phyloP scores from a whole-genome alignment of 78 protist species.

The Dictyostelium intermedium region DNA sequence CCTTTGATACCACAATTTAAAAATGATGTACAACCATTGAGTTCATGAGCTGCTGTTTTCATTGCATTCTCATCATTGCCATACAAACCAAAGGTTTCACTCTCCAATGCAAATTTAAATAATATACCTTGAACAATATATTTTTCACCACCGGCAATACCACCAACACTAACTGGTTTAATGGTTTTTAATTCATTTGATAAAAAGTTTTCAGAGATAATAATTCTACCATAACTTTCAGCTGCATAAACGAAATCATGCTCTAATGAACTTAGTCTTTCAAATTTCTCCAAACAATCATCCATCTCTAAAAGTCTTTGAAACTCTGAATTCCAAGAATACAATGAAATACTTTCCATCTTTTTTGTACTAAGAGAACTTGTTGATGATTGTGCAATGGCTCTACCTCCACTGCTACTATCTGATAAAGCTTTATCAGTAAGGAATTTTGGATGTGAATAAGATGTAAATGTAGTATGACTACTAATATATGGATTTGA shows the following conservation, averaged over 20 bases:
- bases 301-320: slow-evolving; percentile 61
- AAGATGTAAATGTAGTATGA: background rate
- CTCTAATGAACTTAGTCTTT: slow-evolving; percentile 39
- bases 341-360: slow-evolving; percentile 4
- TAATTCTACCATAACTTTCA: slow-evolving; percentile 69
- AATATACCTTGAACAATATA: slow-evolving; percentile 81
- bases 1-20: slow-evolving; percentile 71
- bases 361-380: background rate
- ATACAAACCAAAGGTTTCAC: slow-evolving; percentile 77
- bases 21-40: slow-evolving; percentile 74
- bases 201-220: slow-evolving; percentile 70
- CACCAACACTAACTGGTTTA: slow-evolving; percentile 84
- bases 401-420: background rate
- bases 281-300: slow-evolving; percentile 66
- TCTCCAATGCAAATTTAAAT: slow-evolving; percentile 83
- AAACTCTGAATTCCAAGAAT: slow-evolving; percentile 63
- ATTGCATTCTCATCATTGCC: slow-evolving; percentile 81
- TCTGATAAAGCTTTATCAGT: background rate
- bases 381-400: background rate
- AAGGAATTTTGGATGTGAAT: slow-evolving; percentile 47
- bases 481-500: slow-evolving; percentile 52
- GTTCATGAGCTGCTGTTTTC: slow-evolving; percentile 82
- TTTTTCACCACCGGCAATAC: slow-evolving; percentile 87
- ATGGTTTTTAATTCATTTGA: slow-evolving; percentile 69
- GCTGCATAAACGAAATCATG: slow-evolving; percentile 80